A percentile compares a stretch with the other conserved stretches of the same genome.
Evolutionary conservation across 805 yeast genomes (phyloP).

Genomic region (Hanseniaspora taiwanica): DNA sequence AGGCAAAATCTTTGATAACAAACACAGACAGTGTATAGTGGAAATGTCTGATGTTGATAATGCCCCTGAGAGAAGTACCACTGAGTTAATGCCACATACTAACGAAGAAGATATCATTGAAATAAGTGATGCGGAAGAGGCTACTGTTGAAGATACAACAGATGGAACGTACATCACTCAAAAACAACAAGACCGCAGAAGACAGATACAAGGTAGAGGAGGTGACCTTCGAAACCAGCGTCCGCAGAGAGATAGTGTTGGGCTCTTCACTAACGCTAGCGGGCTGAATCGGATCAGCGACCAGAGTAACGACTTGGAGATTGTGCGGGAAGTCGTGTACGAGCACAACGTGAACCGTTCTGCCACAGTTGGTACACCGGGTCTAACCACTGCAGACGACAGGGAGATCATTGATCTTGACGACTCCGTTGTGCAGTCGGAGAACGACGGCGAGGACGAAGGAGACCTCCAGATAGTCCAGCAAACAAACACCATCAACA

Average conservation of each 20-base stretch:
- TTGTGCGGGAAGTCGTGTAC: constrained; percentile 1
- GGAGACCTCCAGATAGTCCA: not conserved
- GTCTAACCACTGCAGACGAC: not conserved
- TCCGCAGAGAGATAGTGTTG: not conserved
- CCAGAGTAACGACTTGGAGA: not conserved
- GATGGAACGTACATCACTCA: no score
- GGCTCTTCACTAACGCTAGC: not conserved
- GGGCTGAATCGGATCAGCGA: not conserved
- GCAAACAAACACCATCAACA: constrained; percentile 7
- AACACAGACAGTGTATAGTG: no score
- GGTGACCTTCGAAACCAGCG: not conserved
- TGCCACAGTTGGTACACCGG: not conserved
- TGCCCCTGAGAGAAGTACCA: not conserved
- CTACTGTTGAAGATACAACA: not conserved
- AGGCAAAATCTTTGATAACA: no score
- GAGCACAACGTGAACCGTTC: not conserved
- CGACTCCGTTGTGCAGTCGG: not conserved
- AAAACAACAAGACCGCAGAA: no score
- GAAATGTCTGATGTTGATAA: not conserved
- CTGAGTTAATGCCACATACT: not conserved
- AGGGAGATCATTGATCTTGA: not conserved
- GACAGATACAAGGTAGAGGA: not conserved
- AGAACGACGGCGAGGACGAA: not conserved
- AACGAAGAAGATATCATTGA: not conserved
- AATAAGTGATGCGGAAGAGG: not conserved